phyloP scores from a whole-genome alignment of 768 basidiomycete species.

The Asterophora lycoperdoides region DNA sequence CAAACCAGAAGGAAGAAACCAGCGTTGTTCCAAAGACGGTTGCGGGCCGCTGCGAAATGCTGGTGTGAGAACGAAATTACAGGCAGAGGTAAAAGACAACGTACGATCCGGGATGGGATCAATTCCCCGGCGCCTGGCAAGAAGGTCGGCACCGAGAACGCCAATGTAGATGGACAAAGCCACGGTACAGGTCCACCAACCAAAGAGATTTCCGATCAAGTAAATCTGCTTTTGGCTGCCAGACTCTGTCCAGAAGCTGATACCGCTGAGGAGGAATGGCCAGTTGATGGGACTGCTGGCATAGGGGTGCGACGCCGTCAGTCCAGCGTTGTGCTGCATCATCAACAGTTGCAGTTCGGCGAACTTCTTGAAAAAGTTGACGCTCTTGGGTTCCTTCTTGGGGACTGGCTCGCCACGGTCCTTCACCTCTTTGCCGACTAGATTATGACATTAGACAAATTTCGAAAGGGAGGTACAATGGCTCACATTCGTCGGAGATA shows the following conservation, averaged over 20 bases:
- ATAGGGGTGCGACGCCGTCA: slow-evolving; percentile 97
- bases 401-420: slow-evolving; percentile 49
- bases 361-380: slow-evolving; percentile 95
- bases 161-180: slow-evolving; percentile 86
- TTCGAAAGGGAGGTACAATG: neutral
- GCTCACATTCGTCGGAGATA: slow-evolving; percentile 65
- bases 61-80: neutral
- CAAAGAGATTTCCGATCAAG: slow-evolving; percentile 88
- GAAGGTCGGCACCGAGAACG: slow-evolving; percentile 81
- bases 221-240: slow-evolving; percentile 90
- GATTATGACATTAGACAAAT: slow-evolving; percentile 9
- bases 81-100: slow-evolving; percentile 26
- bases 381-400: slow-evolving; percentile 66
- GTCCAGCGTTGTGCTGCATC: slow-evolving; percentile 98
- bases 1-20: slow-evolving; percentile 95
- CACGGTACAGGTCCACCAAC: slow-evolving; percentile 93
- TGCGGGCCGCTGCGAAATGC: slow-evolving; percentile 67
- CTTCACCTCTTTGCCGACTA: slow-evolving; percentile 52
- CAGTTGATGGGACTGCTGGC: slow-evolving; percentile 95
- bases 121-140: slow-evolving; percentile 81
- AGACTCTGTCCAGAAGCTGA: slow-evolving; percentile 96
- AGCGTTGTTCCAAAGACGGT: slow-evolving; percentile 91
- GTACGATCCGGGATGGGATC: slow-evolving; percentile 85
- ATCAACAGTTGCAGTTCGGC: slow-evolving; percentile 89
- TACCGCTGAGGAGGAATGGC: slow-evolving; percentile 95